Evolutionary conservation across 2,329 filamentous ascomycete species (phyloP), one percentile per base, ranked within the genome.

Genomic region (Septoria petroselini): DNA sequence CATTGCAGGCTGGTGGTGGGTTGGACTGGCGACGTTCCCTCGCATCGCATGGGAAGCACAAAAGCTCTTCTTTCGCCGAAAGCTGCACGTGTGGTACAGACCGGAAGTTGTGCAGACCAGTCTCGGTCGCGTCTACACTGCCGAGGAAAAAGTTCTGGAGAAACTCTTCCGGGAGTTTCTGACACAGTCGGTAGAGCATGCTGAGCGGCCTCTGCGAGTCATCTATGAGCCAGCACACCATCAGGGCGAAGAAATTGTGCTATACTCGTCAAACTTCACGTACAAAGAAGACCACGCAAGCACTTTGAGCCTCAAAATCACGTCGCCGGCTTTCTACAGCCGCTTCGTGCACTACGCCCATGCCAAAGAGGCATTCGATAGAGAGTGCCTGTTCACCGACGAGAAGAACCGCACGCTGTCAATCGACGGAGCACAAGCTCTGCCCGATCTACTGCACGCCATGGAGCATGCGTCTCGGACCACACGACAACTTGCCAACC

Each of bases 251-350:
- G 64, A 66, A 42, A 52, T 62, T 23, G 62, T 65, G n/a, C 49
- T 66, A 3, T 65, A 66, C 37, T 66, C 63, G 5, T 58, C 62
- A 8, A 57, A 54, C 18, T 66, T 62, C 52, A 64, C 78, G 12
- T 50, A 66, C 17, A 61, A 71, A 30, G 59, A 65, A 9, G 50
- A 62, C 3, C 61, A 70, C 11, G 71, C 75, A 55, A 58, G 52
- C 53, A 65, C 74, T 0, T 42, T 85, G 4, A 77, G 79, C 35
- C 69, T 87, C 40, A 76, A 76, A 45, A 70, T 87, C 3, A 65
- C 85, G 15, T 84, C 81, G 0, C 84, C 85, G 1, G 72, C 70
- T 0, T 88, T 88, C 62, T 88, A 88, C 69, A 75, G 78, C 9
- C 76, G 83, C 21, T 82, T 87, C 40, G 73, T 82, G 0, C 75